Base-by-base conservation (phyloP, 176 grass and related monocot genomes). In the Carex pumila region DNA sequence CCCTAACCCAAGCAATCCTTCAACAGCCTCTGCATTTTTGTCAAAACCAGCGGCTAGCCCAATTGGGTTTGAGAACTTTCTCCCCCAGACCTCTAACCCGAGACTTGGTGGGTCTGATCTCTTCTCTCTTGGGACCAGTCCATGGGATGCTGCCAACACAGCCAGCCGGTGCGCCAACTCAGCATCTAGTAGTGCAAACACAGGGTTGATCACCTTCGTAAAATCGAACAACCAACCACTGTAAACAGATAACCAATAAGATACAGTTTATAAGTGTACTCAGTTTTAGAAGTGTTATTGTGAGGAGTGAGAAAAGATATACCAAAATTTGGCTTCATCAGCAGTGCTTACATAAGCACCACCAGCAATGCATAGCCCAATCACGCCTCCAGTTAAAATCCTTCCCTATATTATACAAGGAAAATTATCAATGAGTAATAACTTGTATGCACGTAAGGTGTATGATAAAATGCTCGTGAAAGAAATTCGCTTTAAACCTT, bases 271-370 rank as follows among this genome's bases (percentile, higher is more conserved):
- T 30, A 15, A 63, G 60, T 54, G 63, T 45, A 85, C 15, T 78
- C 10, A 32, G 32, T 32, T 65, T 32, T 65, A 6, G 7, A 83
- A 21, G 13, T 66, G n/a, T 83, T 55, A 74, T 52, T 14, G 5
- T 65, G 6, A 56, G 41, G 22, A 22, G 17, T 29, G 13, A 60
- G 68, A 68, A 32, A 81, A 47, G 29, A 88, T 77, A 84, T 95
- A 99, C 96, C 96, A 94, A 94, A 95, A 95, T 78, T 87, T 99
- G 54, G 89, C 93, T 88, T 99, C 96, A 85, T 99, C 96, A 6
- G 87, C 84, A 2, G 91, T 99, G 89, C 96, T 99, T 78, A 95
- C 87, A 80, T 99, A 99, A 89, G 93, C 89, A 86, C 96, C 93
- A 85, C 96, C 96, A 19, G 87, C 96, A 90, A 99, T 95, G 29